Percentiles rank a stretch among this genome's conserved stretches.
These are phyloP conservation scores for Rhynchospora tenuis DNA, from an alignment of 176 grass and related monocot species.

Conservation along the genomic window DNA sequence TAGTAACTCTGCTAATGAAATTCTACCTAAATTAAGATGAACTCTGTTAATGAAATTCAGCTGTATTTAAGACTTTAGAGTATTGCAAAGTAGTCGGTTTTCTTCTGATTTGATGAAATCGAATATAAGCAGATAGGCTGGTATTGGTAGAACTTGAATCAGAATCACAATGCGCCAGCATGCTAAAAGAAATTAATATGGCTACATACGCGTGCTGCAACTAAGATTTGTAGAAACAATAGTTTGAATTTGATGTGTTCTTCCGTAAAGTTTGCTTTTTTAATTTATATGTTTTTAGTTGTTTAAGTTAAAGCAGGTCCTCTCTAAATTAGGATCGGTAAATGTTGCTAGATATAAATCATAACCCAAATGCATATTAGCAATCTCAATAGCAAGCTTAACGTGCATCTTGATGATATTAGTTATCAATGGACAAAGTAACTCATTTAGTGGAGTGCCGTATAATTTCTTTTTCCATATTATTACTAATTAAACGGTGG, in stretches of 20 bases:
- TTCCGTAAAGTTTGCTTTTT: not conserved
- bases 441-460: too few relatives aligned
- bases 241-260: not conserved
- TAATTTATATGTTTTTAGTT: not conserved
- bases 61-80: too few relatives aligned
- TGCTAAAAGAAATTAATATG: not conserved
- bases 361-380: not conserved
- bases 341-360: not conserved
- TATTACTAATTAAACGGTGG: too few relatives aligned
- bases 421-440: too few relatives aligned
- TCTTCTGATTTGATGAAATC: not conserved
- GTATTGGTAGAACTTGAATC: not conserved
- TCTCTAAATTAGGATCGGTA: not conserved
- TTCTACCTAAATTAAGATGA: not conserved
- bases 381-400: too few relatives aligned
- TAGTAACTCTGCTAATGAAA: not conserved
- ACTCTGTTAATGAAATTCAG: too few relatives aligned
- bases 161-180: too few relatives aligned
- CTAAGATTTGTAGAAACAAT: not conserved
- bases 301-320: not conserved
- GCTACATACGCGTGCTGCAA: not conserved
- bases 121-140: not conserved
- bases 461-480: too few relatives aligned
- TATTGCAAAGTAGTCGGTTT: not conserved
- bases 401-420: too few relatives aligned